Evolutionary conservation across 2,329 filamentous ascomycete species (phyloP), one percentile per base, ranked within the genome.

Genomic region (Elsinoe arachidis): DNA sequence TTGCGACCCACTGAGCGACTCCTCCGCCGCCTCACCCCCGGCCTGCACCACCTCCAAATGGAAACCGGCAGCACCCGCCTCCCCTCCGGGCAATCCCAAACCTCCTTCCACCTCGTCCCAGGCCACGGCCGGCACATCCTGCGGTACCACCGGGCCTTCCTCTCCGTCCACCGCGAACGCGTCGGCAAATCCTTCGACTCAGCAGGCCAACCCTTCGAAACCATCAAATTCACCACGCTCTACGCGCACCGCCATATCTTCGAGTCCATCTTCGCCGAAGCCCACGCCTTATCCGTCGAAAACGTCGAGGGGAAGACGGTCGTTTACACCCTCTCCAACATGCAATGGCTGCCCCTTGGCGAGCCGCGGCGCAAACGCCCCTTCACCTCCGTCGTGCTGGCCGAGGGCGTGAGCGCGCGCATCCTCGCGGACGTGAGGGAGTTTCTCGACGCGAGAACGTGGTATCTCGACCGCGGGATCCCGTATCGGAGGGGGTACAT

Each of bases 381-480:
- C 0, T 75, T 97, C 12, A 84, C 86, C 10, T 96, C 91, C 1
- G 93, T 99, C 4, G 82, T 97, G 5, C 75, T 96, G 17, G 90
- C 95, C 62, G 74, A 85, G 58, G 91, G 91, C 0, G 81, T 97
- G 55, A 89, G 91, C 67, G 89, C 95, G 69, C 76, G 79, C 46
- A 85, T 96, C 37, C 81, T 95, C 3, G 79, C 77, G 33, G 92
- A 96, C 66, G 86, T 96, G 7, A 80, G 83, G 65, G 89, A 93
- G 64, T 96, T 96, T 66, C 76, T 96, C 55, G 75, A 76, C 1
- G 85, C 87, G 37, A 83, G 88, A 58, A 82, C 86, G 62, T 96
- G 92, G 91, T 96, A 96, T 67, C 82, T 90, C 52, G 90, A 96
- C 66, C 85, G 92, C n/a, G 92, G 91, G 2, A 95, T 96, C 62